Evolutionary conservation across 495 filamentous ascomycete genomes (phyloP).

Genomic region (Lindgomyces ingoldianus): DNA sequence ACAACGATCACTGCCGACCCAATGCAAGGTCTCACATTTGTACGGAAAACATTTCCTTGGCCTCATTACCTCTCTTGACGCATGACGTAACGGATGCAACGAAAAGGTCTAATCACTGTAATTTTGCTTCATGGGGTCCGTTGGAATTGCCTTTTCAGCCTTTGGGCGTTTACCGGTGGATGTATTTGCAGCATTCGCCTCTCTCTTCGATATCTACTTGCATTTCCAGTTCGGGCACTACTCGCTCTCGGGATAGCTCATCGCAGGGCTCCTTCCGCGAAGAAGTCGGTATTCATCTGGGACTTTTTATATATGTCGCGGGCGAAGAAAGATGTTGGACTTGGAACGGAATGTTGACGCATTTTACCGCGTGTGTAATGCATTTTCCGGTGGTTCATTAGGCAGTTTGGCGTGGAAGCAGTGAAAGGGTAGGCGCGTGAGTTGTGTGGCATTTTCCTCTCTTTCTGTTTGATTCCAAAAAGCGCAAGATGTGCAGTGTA

Average conservation of each 20-base stretch:
- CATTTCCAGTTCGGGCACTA: neutral
- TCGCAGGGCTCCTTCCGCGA: neutral
- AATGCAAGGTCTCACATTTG: neutral
- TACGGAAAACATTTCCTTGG: neutral
- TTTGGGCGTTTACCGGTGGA: slow-evolving; percentile 10
- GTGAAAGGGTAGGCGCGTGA: too few relatives aligned
- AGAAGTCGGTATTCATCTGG: too few relatives aligned
- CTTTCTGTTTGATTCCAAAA: too few relatives aligned
- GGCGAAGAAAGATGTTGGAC: too few relatives aligned
- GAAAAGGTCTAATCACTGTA: slow-evolving; percentile 12
- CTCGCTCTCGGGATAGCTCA: neutral
- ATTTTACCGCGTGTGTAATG: too few relatives aligned
- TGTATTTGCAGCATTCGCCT: neutral
- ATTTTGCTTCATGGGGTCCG: neutral
- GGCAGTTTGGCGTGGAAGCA: too few relatives aligned
- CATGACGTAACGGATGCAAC: slow-evolving; percentile 14
- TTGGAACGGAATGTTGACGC: too few relatives aligned
- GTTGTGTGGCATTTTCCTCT: too few relatives aligned
- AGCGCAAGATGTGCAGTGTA: too few relatives aligned
- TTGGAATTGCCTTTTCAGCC: neutral
- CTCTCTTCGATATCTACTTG: neutral
- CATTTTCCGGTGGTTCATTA: too few relatives aligned
- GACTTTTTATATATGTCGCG: too few relatives aligned
- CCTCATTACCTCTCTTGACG: neutral
- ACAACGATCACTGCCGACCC: neutral